Conservation (phyloP, 106 monocot species). For the Dioscorea dumetorum region DNA sequence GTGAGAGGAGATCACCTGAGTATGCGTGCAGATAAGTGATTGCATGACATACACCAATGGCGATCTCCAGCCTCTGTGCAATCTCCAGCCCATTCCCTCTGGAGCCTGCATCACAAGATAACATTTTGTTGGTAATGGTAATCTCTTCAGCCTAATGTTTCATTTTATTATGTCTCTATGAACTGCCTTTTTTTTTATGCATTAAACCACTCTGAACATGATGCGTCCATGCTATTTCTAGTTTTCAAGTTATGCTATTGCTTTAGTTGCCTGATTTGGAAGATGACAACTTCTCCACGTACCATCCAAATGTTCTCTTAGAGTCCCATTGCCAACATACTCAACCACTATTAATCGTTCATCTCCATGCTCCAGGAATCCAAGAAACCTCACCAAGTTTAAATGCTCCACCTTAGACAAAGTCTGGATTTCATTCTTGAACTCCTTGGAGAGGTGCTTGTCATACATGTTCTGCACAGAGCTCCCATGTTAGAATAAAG, state of each 20-base stretch:
- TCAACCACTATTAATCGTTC: constrained; percentile 45
- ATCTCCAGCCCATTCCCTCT: constrained; percentile 33
- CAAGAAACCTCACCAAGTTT: constrained; percentile 55
- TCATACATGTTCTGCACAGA: constrained; percentile 28
- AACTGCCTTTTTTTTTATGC: no score
- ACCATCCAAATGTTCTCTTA: constrained; percentile 59
- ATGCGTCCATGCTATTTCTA: no score
- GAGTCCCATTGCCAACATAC: constrained; percentile 54
- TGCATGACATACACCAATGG: constrained; percentile 61
- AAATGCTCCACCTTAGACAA: constrained; percentile 51
- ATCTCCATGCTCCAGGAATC: constrained; percentile 33
- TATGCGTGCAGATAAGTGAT: constrained; percentile 59
- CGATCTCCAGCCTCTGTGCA: constrained; percentile 45
- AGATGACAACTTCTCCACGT: background rate
- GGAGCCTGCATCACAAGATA: constrained; percentile 29
- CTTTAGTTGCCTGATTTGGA: no score
- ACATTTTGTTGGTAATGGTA: background rate
- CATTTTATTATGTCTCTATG: no score
- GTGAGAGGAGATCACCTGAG: constrained; percentile 28
- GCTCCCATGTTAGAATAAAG: background rate
- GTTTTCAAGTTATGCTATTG: no score
- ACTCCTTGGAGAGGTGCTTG: constrained; percentile 26
- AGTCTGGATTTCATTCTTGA: constrained; percentile 51
- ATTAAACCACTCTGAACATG: no score
- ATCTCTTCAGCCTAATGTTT: background rate